Evolutionary conservation across 805 yeast species (phyloP), one percentile per base, ranked within the genome.

Genomic region (Saccharomyces paradoxus): DNA sequence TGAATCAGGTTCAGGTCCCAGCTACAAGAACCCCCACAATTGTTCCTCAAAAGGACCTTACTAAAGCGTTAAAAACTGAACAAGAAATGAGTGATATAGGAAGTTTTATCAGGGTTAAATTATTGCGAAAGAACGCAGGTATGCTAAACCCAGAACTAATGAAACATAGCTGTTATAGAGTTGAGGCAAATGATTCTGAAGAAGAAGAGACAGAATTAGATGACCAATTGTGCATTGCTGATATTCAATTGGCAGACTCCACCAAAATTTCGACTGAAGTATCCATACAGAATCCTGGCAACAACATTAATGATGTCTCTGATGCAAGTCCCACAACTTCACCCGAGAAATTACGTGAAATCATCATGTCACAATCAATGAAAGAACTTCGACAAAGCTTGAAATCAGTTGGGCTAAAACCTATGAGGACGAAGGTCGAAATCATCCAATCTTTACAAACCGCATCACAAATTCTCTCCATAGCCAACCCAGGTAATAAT

Each of bases 21-120:
- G 71, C 69, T 3, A 65, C 71, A n/a, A 60, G 70, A 51, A 55
- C 61, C 1, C 53, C 69, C 2, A 67, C 71, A 8, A 37, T 37
- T 2, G 17, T 37, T 37, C 44, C 44, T 17, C 44, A 37, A 37
- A 37, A 37, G 24, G 17, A 37, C 9, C 44, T 37, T 9, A 37
- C 24, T n/a, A 37, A 9, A 21, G 6, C 22, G 8, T 37, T 37
- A n/a, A 37, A n/a, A 37, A 17, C 22, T 8, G 44, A n/a, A 37
- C 13, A 9, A 37, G 44, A 37, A 37, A 21, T 3, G 24, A 17
- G 2, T 17, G 13, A 21, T 17, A 1, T 17, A 28, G 50, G 12
- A 48, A 28, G n/a, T 48, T 1, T 8, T 7, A 48, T 48, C 24
- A 48, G 32, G 14, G 24, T 37, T 17, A 37, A 37, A 37, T 37